phyloP scores from a whole-genome alignment of 305 asterid species.

The Fraxinus albicans region DNA sequence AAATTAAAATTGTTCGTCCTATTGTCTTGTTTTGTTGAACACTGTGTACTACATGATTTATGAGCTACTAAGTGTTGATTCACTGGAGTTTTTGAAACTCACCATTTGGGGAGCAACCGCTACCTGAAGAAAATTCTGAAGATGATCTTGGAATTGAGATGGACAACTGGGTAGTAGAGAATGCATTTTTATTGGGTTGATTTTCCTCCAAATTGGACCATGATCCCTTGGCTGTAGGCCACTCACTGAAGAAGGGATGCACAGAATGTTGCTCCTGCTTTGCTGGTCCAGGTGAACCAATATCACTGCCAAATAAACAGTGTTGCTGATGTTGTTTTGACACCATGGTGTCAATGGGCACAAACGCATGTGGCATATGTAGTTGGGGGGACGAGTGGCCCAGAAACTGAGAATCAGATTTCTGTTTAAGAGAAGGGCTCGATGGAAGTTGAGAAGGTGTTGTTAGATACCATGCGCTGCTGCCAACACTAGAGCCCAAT shows the following conservation, averaged over 20 bases:
- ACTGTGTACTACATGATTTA: background rate
- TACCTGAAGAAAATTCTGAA: constrained; percentile 57
- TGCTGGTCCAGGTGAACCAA: constrained; percentile 41
- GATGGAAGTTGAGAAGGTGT: constrained; percentile 65
- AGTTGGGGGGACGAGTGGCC: constrained; percentile 50
- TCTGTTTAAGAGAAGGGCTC: constrained; percentile 46
- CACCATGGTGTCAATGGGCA: constrained; percentile 42
- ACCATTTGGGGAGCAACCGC: constrained; percentile 59
- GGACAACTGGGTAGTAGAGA: constrained; percentile 72
- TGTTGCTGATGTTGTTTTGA: constrained; percentile 67
- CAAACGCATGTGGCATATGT: constrained; percentile 46
- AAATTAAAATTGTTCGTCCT: background rate
- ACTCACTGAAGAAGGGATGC: constrained; percentile 85
- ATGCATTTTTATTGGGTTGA: constrained; percentile 49
- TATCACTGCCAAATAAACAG: constrained; percentile 61
- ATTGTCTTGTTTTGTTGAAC: background rate
- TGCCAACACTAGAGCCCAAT: constrained; percentile 57
- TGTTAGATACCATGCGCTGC: constrained; percentile 49
- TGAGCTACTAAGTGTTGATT: background rate
- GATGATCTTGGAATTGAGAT: constrained; percentile 65
- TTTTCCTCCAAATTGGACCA: constrained; percentile 72
- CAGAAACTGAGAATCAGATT: constrained; percentile 49
- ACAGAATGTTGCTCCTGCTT: constrained; percentile 65
- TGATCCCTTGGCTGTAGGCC: constrained; percentile 75
- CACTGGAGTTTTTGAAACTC: constrained; percentile 20